These are phyloP conservation scores for Solanum chmielewskii DNA, from an alignment of 257 asterid species.

Conservation along the genomic window DNA sequence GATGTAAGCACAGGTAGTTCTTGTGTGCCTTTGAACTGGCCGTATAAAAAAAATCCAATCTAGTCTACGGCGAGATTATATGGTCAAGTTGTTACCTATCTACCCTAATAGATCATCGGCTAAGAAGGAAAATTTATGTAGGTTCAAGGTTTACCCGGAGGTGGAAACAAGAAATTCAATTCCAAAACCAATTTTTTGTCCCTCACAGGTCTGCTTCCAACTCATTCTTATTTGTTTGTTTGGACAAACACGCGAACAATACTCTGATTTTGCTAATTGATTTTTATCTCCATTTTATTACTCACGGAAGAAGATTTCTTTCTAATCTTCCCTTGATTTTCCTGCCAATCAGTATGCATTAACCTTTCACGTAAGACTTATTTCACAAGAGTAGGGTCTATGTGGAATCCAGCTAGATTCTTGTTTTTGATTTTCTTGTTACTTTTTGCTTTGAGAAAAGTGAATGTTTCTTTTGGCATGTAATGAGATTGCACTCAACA, in stretches of 20 bases:
- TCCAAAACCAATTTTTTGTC: conserved; percentile 71
- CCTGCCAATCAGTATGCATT: neutral
- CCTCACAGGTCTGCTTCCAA: conserved; percentile 60
- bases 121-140: conserved; percentile 18
- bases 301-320: neutral
- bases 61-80: neutral
- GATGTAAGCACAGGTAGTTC: conserved; percentile 73
- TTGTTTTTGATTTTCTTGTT: neutral
- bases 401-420: neutral
- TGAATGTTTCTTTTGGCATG: neutral
- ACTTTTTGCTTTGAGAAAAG: neutral
- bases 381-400: neutral
- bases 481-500: neutral
- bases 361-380: neutral
- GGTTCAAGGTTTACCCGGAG: conserved; percentile 89
- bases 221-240: neutral
- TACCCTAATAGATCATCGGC: neutral
- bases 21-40: neutral
- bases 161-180: conserved; percentile 79
- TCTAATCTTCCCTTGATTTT: neutral
- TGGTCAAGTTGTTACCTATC: neutral
- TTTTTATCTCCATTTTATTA: neutral
- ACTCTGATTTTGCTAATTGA: neutral
- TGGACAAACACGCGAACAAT: neutral
- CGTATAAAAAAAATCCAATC: neutral